These are phyloP conservation scores for Beta lomatogona DNA, from an alignment of 179 eudicot genomes.

Conservation along the genomic window DNA sequence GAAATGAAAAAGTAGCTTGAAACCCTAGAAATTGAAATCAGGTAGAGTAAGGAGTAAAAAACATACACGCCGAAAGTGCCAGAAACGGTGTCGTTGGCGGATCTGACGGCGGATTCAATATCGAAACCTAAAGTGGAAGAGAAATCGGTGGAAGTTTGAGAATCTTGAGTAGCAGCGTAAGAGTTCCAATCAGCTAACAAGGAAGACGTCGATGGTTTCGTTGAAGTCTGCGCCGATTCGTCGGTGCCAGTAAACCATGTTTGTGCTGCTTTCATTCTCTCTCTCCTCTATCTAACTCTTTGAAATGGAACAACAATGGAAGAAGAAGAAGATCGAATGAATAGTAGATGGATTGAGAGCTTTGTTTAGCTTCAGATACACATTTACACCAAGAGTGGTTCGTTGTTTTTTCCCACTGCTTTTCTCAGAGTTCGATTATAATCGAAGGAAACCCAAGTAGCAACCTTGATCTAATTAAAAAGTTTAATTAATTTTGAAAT, in stretches of 20 bases:
- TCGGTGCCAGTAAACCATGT: conserved; percentile 42
- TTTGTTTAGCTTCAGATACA: too few relatives aligned
- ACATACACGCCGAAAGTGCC: conserved; percentile 77
- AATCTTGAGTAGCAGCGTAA: conserved; percentile 47
- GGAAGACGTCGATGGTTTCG: conserved; percentile 41
- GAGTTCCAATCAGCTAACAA: conserved; percentile 84
- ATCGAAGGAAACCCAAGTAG: too few relatives aligned
- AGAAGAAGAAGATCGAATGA: too few relatives aligned
- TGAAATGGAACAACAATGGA: too few relatives aligned
- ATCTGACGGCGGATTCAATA: conserved; percentile 76
- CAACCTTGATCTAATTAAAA: too few relatives aligned
- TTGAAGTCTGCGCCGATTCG: conserved; percentile 21
- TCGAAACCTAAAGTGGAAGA: conserved; percentile 55
- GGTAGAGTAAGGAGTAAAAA: not conserved
- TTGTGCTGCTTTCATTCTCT: conserved; percentile 39
- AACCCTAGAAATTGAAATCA: not conserved
- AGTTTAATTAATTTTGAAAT: too few relatives aligned
- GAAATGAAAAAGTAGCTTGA: too few relatives aligned
- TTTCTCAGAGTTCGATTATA: too few relatives aligned
- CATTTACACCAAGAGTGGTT: too few relatives aligned
- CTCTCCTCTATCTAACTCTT: not conserved
- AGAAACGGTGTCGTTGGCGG: conserved; percentile 74
- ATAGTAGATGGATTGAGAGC: too few relatives aligned
- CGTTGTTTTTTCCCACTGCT: too few relatives aligned
- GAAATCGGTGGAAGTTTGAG: conserved; percentile 30